Conservation (phyloP, 2,329 filamentous ascomycete genomes). For the Nemania diffusa region DNA sequence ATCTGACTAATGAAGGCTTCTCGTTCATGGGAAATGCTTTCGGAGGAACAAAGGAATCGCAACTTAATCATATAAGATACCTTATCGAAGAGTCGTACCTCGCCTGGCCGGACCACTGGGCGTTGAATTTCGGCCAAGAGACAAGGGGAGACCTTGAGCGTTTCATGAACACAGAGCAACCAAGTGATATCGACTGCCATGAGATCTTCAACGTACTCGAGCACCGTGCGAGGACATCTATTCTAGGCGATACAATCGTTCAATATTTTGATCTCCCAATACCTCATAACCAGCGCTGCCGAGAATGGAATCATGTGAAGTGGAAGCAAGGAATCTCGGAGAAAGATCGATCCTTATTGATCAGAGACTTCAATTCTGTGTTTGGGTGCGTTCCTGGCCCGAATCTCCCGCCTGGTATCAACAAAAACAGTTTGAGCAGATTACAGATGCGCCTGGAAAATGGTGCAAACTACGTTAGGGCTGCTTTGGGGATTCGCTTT, state of each 20-base stretch:
- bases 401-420: slow-evolving; percentile 39
- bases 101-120: slow-evolving; percentile 44
- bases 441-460: slow-evolving; percentile 32
- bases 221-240: slow-evolving; percentile 43
- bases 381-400: slow-evolving; percentile 35
- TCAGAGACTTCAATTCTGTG: slow-evolving; percentile 18
- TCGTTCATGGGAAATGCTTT: slow-evolving; percentile 45
- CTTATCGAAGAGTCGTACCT: slow-evolving; percentile 45
- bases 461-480: slow-evolving; percentile 37
- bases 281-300: slow-evolving; percentile 40
- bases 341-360: slow-evolving; percentile 11
- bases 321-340: slow-evolving; percentile 28
- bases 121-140: slow-evolving; percentile 31
- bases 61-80: slow-evolving; percentile 44
- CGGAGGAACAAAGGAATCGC: slow-evolving; percentile 45
- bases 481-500: slow-evolving; percentile 31
- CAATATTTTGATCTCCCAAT: slow-evolving; percentile 37
- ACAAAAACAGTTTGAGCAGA: slow-evolving; percentile 20
- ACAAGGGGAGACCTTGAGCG: slow-evolving; percentile 32
- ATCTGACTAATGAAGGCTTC: slow-evolving; percentile 9
- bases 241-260: slow-evolving; percentile 42
- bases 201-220: slow-evolving; percentile 47
- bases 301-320: slow-evolving; percentile 42
- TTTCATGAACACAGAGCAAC: slow-evolving; percentile 30
- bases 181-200: slow-evolving; percentile 38